Conservation (phyloP, 257 asterid genomes). For the Knoxia roxburghii region DNA sequence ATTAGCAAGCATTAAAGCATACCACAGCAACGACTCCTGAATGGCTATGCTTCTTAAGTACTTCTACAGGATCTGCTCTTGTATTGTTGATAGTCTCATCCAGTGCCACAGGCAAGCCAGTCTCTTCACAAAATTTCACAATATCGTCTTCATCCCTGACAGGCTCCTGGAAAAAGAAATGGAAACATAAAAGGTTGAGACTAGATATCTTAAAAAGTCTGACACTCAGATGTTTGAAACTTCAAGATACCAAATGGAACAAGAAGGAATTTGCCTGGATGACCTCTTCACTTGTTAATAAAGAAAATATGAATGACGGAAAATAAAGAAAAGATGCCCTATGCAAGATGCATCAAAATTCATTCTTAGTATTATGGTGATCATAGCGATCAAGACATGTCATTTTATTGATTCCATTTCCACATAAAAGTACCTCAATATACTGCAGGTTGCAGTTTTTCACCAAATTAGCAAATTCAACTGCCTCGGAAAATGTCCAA, state of each 20-base stretch:
- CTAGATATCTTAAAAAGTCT: not conserved
- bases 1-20: slow-evolving; percentile 24
- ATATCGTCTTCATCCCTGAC: slow-evolving; percentile 65
- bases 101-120: slow-evolving; percentile 87
- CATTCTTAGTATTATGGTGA: not conserved
- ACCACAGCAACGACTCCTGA: slow-evolving; percentile 76
- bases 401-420: slow-evolving; percentile 2
- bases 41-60: slow-evolving; percentile 63
- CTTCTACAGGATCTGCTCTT: slow-evolving; percentile 39
- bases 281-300: not conserved
- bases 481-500: slow-evolving; percentile 76
- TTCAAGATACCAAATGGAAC: not conserved
- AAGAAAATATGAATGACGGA: not conserved
- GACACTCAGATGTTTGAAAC: not conserved
- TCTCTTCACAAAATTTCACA: slow-evolving; percentile 70
- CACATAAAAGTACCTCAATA: slow-evolving; percentile 64
- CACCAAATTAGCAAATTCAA: slow-evolving; percentile 61
- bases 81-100: slow-evolving; percentile 74
- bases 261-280: too few relatives aligned
- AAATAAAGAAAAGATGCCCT: not conserved
- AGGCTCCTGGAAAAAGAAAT: slow-evolving; percentile 64
- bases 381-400: not conserved
- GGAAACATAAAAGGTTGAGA: not conserved
- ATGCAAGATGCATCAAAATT: not conserved
- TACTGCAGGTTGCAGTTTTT: slow-evolving; percentile 70